phyloP scores from a whole-genome alignment of 73 alveolate genomes.

The Symbiodinium pilosum region DNA sequence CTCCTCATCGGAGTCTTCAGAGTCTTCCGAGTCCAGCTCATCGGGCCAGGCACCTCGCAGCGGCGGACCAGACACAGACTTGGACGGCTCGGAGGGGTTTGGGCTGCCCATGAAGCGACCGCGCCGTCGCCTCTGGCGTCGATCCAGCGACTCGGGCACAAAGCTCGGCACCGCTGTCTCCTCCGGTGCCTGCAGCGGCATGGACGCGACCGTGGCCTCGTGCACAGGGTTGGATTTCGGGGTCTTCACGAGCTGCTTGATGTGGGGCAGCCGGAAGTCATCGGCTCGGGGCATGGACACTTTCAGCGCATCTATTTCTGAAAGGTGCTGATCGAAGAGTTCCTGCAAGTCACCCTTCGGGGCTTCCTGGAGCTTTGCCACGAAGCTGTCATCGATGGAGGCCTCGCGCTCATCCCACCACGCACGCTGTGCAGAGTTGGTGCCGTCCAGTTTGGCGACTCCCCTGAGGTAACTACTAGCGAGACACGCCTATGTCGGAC shows the following conservation, averaged over 20 bases:
- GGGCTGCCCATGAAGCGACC: constrained; percentile 42
- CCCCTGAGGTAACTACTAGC: not conserved
- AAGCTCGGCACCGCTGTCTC: not conserved
- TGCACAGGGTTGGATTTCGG: constrained; percentile 77
- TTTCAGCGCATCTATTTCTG: constrained; percentile 38
- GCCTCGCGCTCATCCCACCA: constrained; percentile 53
- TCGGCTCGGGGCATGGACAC: constrained; percentile 47
- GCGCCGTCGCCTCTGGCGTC: constrained; percentile 12
- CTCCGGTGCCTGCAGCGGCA: constrained; percentile 48
- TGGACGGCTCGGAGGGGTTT: not conserved
- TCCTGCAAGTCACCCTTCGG: constrained; percentile 2
- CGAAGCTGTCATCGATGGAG: constrained; percentile 33
- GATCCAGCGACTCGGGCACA: not conserved
- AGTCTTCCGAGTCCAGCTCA: not conserved
- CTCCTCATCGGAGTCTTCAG: not conserved
- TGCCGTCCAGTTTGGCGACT: constrained; percentile 32
- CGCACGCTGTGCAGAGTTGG: constrained; percentile 47
- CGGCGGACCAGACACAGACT: too few species aligned
- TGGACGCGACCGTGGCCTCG: not conserved
- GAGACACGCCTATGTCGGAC: not conserved
- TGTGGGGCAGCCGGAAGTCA: constrained; percentile 79
- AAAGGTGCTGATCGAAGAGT: constrained; percentile 44
- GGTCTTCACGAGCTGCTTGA: constrained; percentile 32
- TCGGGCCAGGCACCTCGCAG: not conserved
- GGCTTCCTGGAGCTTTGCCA: constrained; percentile 27